Base-by-base conservation (phyloP, 2,329 filamentous ascomycete species). In the Aspergillus felis region DNA sequence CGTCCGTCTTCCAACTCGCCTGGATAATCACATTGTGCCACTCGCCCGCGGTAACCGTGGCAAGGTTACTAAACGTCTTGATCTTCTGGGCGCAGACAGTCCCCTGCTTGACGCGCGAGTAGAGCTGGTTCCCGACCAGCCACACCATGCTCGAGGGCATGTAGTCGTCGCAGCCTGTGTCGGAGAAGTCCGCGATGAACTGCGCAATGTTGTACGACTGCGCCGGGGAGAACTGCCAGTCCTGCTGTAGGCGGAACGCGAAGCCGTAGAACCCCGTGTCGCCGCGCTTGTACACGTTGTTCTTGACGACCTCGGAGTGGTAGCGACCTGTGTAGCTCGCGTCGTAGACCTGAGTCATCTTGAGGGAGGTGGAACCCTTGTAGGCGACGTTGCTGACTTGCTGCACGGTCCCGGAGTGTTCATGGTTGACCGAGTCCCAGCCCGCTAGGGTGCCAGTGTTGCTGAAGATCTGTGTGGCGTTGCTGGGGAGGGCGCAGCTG, bases 91-190 rank as follows among this genome's bases (percentile, higher is more conserved):
- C 56, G 57, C 75, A 78, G 53, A 78, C 68, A 9, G 67, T 65
- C 46, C 77, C 76, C 54, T 68, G 64, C 62, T 79, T 79, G 41
- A 79, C 67, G 10, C 81, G 75, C 3, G 77, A 73, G 20, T 68
- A 66, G 6, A 82, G 74, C 68, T 78, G 71, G 64, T 77, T 64
- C 7, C 77, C 77, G 29, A 69, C 64, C 54, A 82, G 61, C 75
- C 76, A 81, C 44, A 82, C 58, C 80, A 82, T 80, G 54, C 72
- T 76, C 17, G 72, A 74, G 0, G 79, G 80, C 78, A 81, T 81
- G 63, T 70, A 82, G 55, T 76, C 73, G 58, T 82, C 72, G 61
- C 79, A 80, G 50, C 71, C 69, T 3, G 74, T 70, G 59, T 75
- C 73, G 1, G 68, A 66, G 58, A 81, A 81, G 60, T 81, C 73